These are phyloP conservation scores for Kwoniella europaea DNA, from an alignment of 768 basidiomycete species.

Conservation along the genomic window DNA sequence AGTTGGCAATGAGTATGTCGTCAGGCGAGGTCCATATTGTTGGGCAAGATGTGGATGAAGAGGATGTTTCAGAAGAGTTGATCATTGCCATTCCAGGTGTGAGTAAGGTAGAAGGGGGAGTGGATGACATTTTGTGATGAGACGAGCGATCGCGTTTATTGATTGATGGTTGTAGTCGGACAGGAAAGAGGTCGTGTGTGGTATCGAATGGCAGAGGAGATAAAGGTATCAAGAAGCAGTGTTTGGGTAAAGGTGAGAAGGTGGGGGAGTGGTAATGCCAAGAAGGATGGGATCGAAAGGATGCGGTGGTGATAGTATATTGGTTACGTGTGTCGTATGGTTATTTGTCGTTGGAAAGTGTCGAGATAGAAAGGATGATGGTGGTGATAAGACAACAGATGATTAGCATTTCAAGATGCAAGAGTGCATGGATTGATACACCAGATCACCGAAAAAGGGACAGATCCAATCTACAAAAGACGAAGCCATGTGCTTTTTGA, in stretches of 20 bases:
- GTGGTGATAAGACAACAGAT: not conserved
- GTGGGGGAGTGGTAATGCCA: not conserved
- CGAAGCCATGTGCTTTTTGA: not conserved
- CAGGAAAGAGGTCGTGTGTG: not conserved
- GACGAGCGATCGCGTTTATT: not conserved
- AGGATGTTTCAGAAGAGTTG: not conserved
- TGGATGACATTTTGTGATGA: not conserved
- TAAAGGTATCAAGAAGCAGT: not conserved
- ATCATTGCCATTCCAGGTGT: not conserved
- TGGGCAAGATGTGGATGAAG: not conserved
- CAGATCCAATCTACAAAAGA: not conserved
- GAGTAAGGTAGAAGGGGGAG: not conserved
- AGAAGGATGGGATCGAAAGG: not conserved
- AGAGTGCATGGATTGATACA: not conserved
- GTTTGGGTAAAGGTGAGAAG: not conserved
- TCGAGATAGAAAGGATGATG: not conserved
- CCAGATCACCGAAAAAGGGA: no score
- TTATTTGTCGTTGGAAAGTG: not conserved
- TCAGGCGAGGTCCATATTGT: constrained; percentile 27
- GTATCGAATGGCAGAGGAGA: not conserved
- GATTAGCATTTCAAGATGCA: not conserved
- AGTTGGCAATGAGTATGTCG: constrained; percentile 14
- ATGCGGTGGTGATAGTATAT: not conserved
- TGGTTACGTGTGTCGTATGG: not conserved
- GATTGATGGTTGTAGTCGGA: no score